These are phyloP conservation scores for Pseudocercospora crystallina DNA, from an alignment of 2,329 filamentous ascomycete species.

Conservation along the genomic window DNA sequence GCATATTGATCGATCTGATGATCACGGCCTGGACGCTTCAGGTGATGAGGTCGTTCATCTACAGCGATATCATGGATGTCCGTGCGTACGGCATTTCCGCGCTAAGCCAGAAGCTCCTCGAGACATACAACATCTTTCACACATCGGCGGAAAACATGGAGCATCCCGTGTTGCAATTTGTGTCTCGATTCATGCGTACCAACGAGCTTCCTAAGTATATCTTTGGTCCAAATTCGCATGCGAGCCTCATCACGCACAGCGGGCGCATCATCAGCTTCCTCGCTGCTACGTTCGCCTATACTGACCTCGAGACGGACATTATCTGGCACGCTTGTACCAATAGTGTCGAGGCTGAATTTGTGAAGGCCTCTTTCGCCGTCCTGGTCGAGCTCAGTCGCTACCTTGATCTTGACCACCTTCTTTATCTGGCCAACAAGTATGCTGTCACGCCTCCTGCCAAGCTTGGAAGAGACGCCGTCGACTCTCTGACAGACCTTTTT, in stretches of 20 bases:
- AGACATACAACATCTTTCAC: conserved; percentile 57
- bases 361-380: conserved; percentile 75
- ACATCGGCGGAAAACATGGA: conserved; percentile 25
- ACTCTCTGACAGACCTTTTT: conserved; percentile 24
- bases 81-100: conserved; percentile 74
- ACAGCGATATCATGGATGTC: conserved; percentile 85
- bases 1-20: conserved; percentile 48
- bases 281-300: conserved; percentile 74
- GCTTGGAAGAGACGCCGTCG: conserved; percentile 25
- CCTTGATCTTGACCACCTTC: conserved; percentile 46
- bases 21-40: conserved; percentile 68
- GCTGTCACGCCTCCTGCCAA: conserved; percentile 41
- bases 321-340: conserved; percentile 82
- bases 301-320: conserved; percentile 68
- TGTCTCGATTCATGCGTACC: conserved; percentile 67
- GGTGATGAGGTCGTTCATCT: conserved; percentile 69
- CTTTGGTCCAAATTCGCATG: conserved; percentile 85
- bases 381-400: conserved; percentile 51
- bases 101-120: conserved; percentile 70
- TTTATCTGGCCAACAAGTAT: conserved; percentile 72
- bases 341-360: conserved; percentile 81
- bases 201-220: conserved; percentile 81
- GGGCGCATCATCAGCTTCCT: conserved; percentile 85
- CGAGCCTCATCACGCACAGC: conserved; percentile 79
- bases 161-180: conserved; percentile 62